Evolutionary conservation across 176 grass and related monocot species (phyloP), one percentile per base, ranked within the genome.

Genomic region (Zizania latifolia): DNA sequence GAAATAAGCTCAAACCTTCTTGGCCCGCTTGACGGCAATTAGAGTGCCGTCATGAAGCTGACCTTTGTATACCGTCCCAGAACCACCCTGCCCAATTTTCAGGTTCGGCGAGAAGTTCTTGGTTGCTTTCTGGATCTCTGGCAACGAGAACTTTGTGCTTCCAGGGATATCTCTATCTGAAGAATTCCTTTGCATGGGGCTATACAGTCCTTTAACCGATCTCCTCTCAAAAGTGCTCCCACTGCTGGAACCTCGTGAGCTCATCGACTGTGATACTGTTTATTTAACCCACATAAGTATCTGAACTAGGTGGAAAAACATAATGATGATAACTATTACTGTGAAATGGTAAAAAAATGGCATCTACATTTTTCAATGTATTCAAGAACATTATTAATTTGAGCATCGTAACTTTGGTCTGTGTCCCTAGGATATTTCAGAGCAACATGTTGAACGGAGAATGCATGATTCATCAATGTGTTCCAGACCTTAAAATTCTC

Each of bases 71-170:
- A 98, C 91, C 6, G 77, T 74, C 58, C 94, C 90, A 2, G 90
- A 92, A 58, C 94, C 91, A 32, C 91, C 94, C 78, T 98, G 91
- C 29, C 94, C 91, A 51, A 98, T 92, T 57, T 78, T 86, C 36
- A 89, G 60, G 56, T 87, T 85, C 17, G 89, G 91, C 0, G 90
- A 91, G 77, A 97, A 97, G 77, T 97, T 89, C 4, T 89, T 90
- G 0, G 94, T 97, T 34, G 88, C 90, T 72, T 89, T 97, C 10
- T 86, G 74, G n/a, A 97, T 91, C 83, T 94, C 84, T 10, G 86
- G 57, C 27, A 98, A 84, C 14, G 89, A 89, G 62, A 92, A 98
- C 34, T 65, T 84, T 38, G 76, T 88, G 56, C 71, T 68, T 27
- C 81, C 77, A 10, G 91, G 87, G 33, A 91, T 58, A 54, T 72